Evolutionary conservation across 768 basidiomycete species (phyloP), one percentile per base, ranked within the genome.

Genomic region (Cyclocybe cylindracea): DNA sequence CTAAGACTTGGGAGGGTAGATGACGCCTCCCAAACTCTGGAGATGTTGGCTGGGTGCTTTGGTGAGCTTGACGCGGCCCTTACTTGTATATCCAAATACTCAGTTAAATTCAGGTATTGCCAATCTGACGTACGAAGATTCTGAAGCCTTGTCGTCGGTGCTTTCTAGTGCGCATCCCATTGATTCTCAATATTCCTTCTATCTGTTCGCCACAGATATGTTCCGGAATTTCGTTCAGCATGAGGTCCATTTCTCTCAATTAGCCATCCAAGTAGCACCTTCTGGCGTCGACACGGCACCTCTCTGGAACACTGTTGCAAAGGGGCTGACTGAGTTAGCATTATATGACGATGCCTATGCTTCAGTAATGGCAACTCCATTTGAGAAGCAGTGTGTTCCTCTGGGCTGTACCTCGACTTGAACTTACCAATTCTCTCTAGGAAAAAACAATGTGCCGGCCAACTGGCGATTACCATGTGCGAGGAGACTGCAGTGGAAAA

Each of bases 401-500:
- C 29, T 31, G 39, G 50, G 16, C 46, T 50, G 38, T 48, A 44
- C 24, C 31, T 18, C 29, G 14, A 16, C 59, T 45, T 52, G 34
- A 53, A 51, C 36, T 47, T 53, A 56, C 41, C n/a, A 13, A 5
- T 43, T 19, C 34, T 51, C 31, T 29, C 40, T 35, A 67, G 97
- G 94, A 62, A 90, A 87, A 73, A 83, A 44, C 93, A 94, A 56
- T 88, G 84, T 61, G 80, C 91, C 19, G 83, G 85, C 44, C 87
- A 89, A 54, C 76, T 99, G 44, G 86, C 94, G 52, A 87, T 93
- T 60, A 83, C 84, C 58, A 96, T 98, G 91, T 98, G 96, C 65
- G 94, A 97, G 65, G 85, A 87, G 51, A 81, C 88, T 62, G 85
- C 90, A 34, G 82, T 94, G 13, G 86, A 87, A 45, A 79, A 79